These are phyloP conservation scores for Phallus indusiatus DNA, from an alignment of 768 basidiomycete genomes.

Conservation along the genomic window DNA sequence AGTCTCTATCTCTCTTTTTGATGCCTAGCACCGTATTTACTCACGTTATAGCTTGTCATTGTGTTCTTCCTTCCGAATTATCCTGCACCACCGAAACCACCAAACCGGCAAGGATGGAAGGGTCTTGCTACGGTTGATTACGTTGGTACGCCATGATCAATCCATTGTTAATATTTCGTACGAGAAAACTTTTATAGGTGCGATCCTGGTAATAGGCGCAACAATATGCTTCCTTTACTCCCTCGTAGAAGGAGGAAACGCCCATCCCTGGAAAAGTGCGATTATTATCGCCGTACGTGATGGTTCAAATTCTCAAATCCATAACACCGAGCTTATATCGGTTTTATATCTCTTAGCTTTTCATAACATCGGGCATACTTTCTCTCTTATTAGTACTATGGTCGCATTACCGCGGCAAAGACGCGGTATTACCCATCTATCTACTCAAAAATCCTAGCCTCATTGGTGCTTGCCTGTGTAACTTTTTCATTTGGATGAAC, in stretches of 20 bases:
- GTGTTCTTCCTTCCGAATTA: conserved; percentile 21
- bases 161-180: too few relatives aligned
- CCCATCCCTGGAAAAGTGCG: conserved; percentile 20
- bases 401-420: conserved; percentile 1
- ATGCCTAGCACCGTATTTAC: too few relatives aligned
- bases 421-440: background rate
- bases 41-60: conserved; percentile 26
- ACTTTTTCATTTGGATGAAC: conserved; percentile 8
- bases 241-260: conserved; percentile 32
- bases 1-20: background rate
- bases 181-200: background rate
- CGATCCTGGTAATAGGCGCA: conserved; percentile 23
- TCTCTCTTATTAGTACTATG: background rate
- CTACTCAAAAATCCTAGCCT: background rate
- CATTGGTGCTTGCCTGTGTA: background rate
- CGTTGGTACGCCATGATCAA: background rate
- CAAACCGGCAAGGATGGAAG: conserved; percentile 9
- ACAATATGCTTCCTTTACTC: conserved; percentile 29
- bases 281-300: background rate
- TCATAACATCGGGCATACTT: conserved; percentile 3
- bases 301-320: too few relatives aligned
- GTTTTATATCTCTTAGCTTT: background rate
- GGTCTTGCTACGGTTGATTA: background rate
- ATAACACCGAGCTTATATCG: background rate
- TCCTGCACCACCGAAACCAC: conserved; percentile 15